Evolutionary conservation across 2,329 filamentous ascomycete genomes (phyloP), one percentile per base, ranked within the genome.

Genomic region (Aspergillus sp.): DNA sequence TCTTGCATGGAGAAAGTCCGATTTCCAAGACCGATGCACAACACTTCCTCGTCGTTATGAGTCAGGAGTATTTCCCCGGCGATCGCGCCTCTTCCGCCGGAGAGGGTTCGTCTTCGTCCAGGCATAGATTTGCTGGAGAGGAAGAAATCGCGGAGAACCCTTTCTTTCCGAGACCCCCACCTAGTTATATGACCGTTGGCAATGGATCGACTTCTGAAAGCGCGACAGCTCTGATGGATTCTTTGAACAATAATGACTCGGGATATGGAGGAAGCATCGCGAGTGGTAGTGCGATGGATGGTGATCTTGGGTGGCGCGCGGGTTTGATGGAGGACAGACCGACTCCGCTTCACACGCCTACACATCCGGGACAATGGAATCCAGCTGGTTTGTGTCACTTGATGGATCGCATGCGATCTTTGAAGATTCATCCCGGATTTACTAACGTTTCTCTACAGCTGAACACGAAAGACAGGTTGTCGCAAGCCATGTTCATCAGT

Each of bases 121-220:
- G 19, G 19, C 19, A 19, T 19, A 60, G 54, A 26, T 54, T 57
- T 37, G 33, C 49, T 27, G 56, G 56, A 31, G 52, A 60, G 31
- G 55, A 65, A 37, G 51, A 58, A 44, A 38, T 40, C 35, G 45
- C 50, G 37, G 53, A 55, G 45, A 60, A 47, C 51, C 61, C 59
- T 44, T 58, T 58, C 41, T 47, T 47, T 37, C 52, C 60, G 42
- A 57, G 51, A 51, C 53, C 59, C 51, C 58, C 64, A 48, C 85
- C 85, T 40, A 77, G 82, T 46, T 96, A 90, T 68, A 88, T 95
- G 84, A 94, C 88, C 5, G 88, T 96, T 40, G 91, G 91, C 45
- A 82, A 77, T 53, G 90, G 90, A 42, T 83, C 84, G 43, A 83
- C 86, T 19, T 90, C 90, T 13, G 83, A 89, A 60, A 88, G 88